Evolutionary conservation across 108 stramenopile genomes (phyloP), one percentile per base, ranked within the genome.

Genomic region (Chaetoceros muelleri): DNA sequence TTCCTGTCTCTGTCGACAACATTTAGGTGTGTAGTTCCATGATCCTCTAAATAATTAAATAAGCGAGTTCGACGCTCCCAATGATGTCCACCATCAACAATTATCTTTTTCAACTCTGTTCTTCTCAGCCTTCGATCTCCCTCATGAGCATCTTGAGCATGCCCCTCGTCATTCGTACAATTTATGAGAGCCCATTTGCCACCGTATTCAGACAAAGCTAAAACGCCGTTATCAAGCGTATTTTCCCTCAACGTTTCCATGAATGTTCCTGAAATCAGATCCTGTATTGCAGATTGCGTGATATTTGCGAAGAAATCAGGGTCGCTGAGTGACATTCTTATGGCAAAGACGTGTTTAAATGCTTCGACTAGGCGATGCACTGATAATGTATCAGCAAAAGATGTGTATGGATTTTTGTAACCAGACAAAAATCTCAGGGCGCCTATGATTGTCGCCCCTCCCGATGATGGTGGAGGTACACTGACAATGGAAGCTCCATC

Each of bases 311-410:
- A 48, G 57, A 72, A 88, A 10, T 47, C 71, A 16, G 91, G 91
- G 61, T 93, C 91, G 47, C 78, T 76, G 68, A 93, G 48, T 0
- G 74, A 73, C 87, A 93, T 88, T 3, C 90, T 78, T 49, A 93
- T 88, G 0, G 86, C 72, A 70, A 93, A 93, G 0, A 72, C 84
- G 55, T 93, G 86, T 27, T 75, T 62, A 55, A 76, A 61, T 2
- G 82, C 86, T 62, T 93, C 90, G 0, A 77, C 76, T 10, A 79
- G 58, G 23, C 81, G 61, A 64, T 93, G 90, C 25, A 70, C 48
- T 3, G 84, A 84, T 40, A 87, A 50, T 2, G 79, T 79, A 47
- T 81, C 74, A 0, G 63, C 55, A 56, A 56, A 50, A 2, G 69
- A 24, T 0, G 84, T 61, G 31, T 81, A 61, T 0, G 82, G 84